phyloP scores from a whole-genome alignment of 2,329 filamentous ascomycete species.

The Metarhizium brunneum region DNA sequence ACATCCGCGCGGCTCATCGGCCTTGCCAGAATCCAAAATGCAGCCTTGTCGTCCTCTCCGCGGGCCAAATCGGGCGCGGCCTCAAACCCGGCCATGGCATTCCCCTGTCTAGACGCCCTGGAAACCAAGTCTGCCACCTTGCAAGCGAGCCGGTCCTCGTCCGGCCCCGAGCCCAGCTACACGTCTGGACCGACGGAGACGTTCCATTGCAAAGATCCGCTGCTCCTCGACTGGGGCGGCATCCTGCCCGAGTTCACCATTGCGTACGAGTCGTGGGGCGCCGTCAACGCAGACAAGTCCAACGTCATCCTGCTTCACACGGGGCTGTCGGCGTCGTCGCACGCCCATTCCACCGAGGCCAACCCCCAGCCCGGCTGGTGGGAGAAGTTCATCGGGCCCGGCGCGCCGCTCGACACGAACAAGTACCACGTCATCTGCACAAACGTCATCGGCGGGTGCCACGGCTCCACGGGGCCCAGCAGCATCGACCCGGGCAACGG shows the following conservation, averaged over 20 bases:
- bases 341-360: constrained; percentile 80
- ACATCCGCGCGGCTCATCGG: constrained; percentile 1
- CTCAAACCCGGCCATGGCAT: constrained; percentile 79
- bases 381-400: constrained; percentile 96
- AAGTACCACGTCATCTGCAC: constrained; percentile 94
- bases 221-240: constrained; percentile 91
- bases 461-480: constrained; percentile 85
- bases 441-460: constrained; percentile 93
- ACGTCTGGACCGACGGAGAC: constrained; percentile 76
- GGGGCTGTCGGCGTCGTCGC: constrained; percentile 90
- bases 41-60: neutral
- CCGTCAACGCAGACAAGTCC: constrained; percentile 66
- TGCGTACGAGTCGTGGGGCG: constrained; percentile 90
- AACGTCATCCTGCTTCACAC: constrained; percentile 93
- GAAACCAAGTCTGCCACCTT: constrained; percentile 71
- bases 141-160: constrained; percentile 41
- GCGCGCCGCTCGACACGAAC: constrained; percentile 74
- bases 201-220: constrained; percentile 64
- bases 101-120: constrained; percentile 80
- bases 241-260: constrained; percentile 81
- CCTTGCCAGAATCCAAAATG: neutral
- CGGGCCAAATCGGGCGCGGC: constrained; percentile 26
- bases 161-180: constrained; percentile 88
- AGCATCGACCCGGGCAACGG: constrained; percentile 84
- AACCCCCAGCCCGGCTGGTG: constrained; percentile 95